Evolutionary conservation across 1,284 basidiomycete genomes (phyloP).

Genomic region (Kalmanozyma brasiliensis): DNA sequence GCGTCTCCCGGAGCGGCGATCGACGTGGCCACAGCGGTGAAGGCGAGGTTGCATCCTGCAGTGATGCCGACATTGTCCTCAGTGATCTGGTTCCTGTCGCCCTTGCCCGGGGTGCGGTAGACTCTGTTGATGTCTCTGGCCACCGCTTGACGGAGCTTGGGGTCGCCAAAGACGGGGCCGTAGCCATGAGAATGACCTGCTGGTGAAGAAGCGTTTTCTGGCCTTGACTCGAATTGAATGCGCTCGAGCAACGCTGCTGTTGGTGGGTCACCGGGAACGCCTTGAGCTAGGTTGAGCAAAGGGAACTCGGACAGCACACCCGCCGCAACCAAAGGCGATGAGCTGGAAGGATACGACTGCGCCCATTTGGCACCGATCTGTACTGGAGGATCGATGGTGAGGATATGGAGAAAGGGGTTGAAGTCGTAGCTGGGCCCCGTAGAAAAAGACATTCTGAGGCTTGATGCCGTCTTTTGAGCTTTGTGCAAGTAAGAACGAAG

Average conservation of each 20-base stretch:
- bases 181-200: slow-evolving; percentile 72
- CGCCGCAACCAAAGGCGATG: slow-evolving; percentile 26
- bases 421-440: slow-evolving; percentile 35
- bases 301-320: slow-evolving; percentile 26
- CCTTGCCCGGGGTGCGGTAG: slow-evolving; percentile 72
- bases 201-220: slow-evolving; percentile 24
- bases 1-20: slow-evolving; percentile 80
- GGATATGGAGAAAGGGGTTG: slow-evolving; percentile 33
- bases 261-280: slow-evolving; percentile 56
- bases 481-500: not conserved
- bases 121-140: slow-evolving; percentile 75
- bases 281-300: slow-evolving; percentile 59
- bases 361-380: slow-evolving; percentile 51
- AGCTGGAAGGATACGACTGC: slow-evolving; percentile 29
- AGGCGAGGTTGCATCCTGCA: slow-evolving; percentile 78
- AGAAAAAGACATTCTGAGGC: slow-evolving; percentile 14
- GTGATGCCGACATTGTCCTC: slow-evolving; percentile 70
- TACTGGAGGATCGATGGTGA: slow-evolving; percentile 45
- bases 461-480: not conserved
- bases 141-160: slow-evolving; percentile 73
- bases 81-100: slow-evolving; percentile 67
- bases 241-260: slow-evolving; percentile 32
- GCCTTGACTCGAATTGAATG: slow-evolving; percentile 29
- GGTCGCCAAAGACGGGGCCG: slow-evolving; percentile 76
- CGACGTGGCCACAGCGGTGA: slow-evolving; percentile 75